Base-by-base conservation (phyloP, 371 early-diverging fungal genomes). In the Encephalitozoon romaleae region DNA sequence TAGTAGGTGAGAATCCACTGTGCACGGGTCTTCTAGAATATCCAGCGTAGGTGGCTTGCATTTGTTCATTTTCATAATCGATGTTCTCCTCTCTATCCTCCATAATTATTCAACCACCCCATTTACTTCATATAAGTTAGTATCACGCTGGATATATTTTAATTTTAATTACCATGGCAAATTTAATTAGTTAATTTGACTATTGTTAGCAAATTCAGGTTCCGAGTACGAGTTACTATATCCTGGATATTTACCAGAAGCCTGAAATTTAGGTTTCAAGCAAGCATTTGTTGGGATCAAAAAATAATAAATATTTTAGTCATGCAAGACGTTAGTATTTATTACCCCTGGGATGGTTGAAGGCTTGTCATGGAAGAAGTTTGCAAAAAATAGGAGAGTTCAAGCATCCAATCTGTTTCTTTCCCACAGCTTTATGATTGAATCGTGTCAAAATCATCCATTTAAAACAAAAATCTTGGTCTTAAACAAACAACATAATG, bases 341-440 rank as follows among this genome's bases (percentile, higher is more conserved):
- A 15, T 21, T 1, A 47, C 49, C 49, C 49, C 49, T 15, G 21
- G n/a, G 9, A 59, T 34, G 38, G n/a, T 34, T 34, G 34, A 28
- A 15, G 34, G 15, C 34, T 4, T 59, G 34, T 28, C 59, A 59
- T 38, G 38, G 34, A 38, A 15, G 18, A 6, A 59, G 38, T 32
- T 59, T 38, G 38, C 15, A 15, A 15, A 34, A 5, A 30, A 59
- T 21, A 59, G 28, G 38, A 59, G 59, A 34, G 8, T 38, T 15
- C 59, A 59, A n/a, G 59, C 59, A 0, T 59, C 59, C 59, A 59
- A 59, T 59, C 59, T 59, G 59, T 34, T 59, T 59, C 59, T 59
- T 21, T 18, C 34, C 38, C 59, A 34, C 21, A n/a, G 38, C 18
- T 43, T 51, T 59, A 23, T 43, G 64, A 64, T 53, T 72, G 42